Base-by-base conservation (phyloP, 2,329 filamentous ascomycete species). In the Talaromyces sp. region DNA sequence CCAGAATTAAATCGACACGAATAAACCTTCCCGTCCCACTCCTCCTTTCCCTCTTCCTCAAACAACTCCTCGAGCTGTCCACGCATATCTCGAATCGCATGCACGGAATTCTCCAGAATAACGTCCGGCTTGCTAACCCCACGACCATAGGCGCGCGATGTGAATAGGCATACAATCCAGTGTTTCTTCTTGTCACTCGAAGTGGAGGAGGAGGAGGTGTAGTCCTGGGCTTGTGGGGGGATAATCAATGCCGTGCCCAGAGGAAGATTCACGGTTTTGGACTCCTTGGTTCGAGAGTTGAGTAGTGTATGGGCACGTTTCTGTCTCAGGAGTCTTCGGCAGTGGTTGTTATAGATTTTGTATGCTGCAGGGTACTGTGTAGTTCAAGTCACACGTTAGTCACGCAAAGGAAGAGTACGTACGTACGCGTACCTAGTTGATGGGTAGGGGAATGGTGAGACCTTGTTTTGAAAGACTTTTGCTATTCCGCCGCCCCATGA, bases 81-180 rank as follows among this genome's bases (percentile, higher is more conserved):
- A 39, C 81, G 67, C 63, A 85, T 64, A 66, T 81, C 75, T 52
- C 67, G 63, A 60, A 86, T 70, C 1, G 83, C 80, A 2, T 69
- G 65, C 15, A 63, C 66, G 0, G 83, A 85, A 28, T 79, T 78
- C 3, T 63, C 63, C 10, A 85, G 54, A 37, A 86, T 84, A 13
- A 67, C 63, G 0, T 69, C 65, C 1, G 72, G 70, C 0, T 71
- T 59, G 57, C 67, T 70, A 31, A 68, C 64, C 25, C 73, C 77
- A 5, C 60, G 66, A 41, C 83, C 83, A 59, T 77, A 81, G 2
- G 70, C 69, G 2, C 69, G 65, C 2, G 80, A 83, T 0, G 83
- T 86, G 62, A 85, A 85, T 0, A 86, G 67, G 62, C 83, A 86
- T 0, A 80, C 78, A 25, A 86, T 77, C 77, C 80, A 86, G 57